phyloP scores from a whole-genome alignment of 169 alveolate genomes.

The Plasmodium vinckei region DNA sequence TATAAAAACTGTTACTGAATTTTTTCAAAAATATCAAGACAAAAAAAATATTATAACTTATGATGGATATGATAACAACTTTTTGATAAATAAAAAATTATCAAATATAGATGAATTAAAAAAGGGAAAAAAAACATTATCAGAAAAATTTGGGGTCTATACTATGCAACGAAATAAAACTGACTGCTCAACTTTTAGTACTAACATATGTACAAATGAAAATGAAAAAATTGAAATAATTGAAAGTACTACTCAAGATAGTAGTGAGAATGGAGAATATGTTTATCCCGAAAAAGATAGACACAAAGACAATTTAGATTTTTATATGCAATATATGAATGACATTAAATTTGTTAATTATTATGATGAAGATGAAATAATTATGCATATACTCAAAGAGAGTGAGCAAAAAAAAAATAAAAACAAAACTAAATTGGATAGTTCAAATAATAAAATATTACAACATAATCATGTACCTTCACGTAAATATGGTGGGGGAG shows the following conservation, averaged over 20 bases:
- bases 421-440: neutral
- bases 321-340: neutral
- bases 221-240: too few species aligned
- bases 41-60: neutral
- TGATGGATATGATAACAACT: constrained; percentile 46
- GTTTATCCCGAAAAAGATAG: too few species aligned
- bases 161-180: too few species aligned
- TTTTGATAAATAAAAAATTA: neutral
- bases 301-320: neutral
- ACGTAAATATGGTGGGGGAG: too few species aligned
- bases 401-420: constrained; percentile 11
- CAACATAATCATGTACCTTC: too few species aligned
- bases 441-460: too few species aligned
- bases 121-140: neutral
- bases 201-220: too few species aligned
- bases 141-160: too few species aligned
- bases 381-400: neutral
- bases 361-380: neutral
- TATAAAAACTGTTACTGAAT: constrained; percentile 15
- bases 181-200: too few species aligned
- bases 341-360: too few species aligned
- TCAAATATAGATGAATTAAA: neutral
- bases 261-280: too few species aligned
- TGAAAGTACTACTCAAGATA: too few species aligned
- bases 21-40: constrained; percentile 7